Evolutionary conservation across 345 rosid genomes (phyloP).

Genomic region (Erucastrum elatum): DNA sequence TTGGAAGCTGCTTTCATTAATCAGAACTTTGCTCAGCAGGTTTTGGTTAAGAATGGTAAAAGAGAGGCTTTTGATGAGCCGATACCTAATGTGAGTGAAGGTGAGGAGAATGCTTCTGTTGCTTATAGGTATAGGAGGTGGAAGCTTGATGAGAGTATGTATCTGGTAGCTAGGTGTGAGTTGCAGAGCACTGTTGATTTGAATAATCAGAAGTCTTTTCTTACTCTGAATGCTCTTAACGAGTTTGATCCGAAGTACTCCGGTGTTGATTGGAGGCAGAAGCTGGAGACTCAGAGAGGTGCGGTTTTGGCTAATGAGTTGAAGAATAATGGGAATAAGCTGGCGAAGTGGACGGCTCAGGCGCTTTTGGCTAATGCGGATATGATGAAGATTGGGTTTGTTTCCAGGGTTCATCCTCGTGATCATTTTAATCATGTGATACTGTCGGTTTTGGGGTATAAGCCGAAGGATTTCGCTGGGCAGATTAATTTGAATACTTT

Average conservation of each 20-base stretch:
- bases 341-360: conserved; percentile 98
- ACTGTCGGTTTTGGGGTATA: conserved; percentile 82
- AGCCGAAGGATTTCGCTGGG: conserved; percentile 85
- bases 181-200: conserved; percentile 83
- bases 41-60: conserved; percentile 77
- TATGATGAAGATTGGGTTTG: conserved; percentile 96
- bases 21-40: conserved; percentile 63
- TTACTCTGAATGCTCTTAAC: conserved; percentile 88
- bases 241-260: conserved; percentile 96
- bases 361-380: conserved; percentile 88
- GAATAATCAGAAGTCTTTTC: conserved; percentile 71
- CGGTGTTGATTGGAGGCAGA: conserved; percentile 98
- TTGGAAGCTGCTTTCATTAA: conserved; percentile 68
- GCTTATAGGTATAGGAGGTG: conserved; percentile 92
- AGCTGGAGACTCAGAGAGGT: conserved; percentile 96
- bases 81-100: conserved; percentile 83
- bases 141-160: conserved; percentile 82
- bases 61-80: conserved; percentile 86
- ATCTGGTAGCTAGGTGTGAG: conserved; percentile 88
- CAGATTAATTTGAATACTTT: conserved; percentile 85
- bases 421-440: conserved; percentile 97
- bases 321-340: conserved; percentile 92
- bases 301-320: conserved; percentile 94
- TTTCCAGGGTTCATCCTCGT: conserved; percentile 94
- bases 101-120: conserved; percentile 96